Conservation (phyloP, 2,329 filamentous ascomycete species). For the Trichoderma hamatum region DNA sequence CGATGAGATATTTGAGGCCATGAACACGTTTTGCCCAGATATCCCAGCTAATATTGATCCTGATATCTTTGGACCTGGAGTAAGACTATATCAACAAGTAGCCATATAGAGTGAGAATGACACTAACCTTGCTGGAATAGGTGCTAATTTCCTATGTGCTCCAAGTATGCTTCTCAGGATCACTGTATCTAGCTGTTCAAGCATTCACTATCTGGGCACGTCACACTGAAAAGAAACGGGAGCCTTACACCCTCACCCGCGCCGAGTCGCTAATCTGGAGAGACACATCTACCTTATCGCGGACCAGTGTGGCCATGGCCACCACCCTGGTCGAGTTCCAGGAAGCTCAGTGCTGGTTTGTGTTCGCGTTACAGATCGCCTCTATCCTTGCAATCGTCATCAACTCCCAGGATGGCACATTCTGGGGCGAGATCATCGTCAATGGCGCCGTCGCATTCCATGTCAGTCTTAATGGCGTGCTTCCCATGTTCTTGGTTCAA, state of each 20-base stretch:
- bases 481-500: constrained; percentile 45
- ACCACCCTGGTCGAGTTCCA: constrained; percentile 47
- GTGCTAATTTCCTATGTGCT: constrained; percentile 46
- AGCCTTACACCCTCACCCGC: constrained; percentile 38
- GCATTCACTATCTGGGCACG: constrained; percentile 43
- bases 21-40: constrained; percentile 43
- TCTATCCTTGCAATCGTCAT: constrained; percentile 47
- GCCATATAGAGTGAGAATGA: background rate
- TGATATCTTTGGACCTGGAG: constrained; percentile 46
- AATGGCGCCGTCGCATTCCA: constrained; percentile 45
- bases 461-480: constrained; percentile 43
- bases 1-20: constrained; percentile 39
- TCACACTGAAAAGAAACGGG: constrained; percentile 36
- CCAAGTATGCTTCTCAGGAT: constrained; percentile 42
- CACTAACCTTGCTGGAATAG: constrained; percentile 30
- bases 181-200: constrained; percentile 41
- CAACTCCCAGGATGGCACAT: constrained; percentile 45
- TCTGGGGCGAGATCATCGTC: constrained; percentile 46
- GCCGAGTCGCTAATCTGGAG: constrained; percentile 44
- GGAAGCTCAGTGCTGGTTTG: constrained; percentile 46
- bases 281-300: constrained; percentile 42
- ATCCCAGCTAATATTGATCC: constrained; percentile 44
- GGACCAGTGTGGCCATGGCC: constrained; percentile 45
- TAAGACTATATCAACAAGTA: constrained; percentile 31
- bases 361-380: constrained; percentile 46